These are phyloP conservation scores for Rauvolfia tetraphylla DNA, from an alignment of 257 asterid genomes.

Conservation along the genomic window DNA sequence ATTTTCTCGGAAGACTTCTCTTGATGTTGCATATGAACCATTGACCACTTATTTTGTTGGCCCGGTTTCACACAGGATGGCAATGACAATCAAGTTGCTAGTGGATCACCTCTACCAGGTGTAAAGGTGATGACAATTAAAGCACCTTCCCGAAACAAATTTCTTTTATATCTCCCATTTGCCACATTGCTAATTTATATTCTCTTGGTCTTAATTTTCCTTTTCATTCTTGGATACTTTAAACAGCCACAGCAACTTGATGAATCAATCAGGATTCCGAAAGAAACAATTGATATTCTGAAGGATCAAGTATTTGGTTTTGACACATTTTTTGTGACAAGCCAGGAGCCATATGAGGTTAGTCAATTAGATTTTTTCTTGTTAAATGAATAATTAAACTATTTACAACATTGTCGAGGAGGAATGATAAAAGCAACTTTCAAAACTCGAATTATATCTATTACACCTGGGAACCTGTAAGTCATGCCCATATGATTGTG, in stretches of 20 bases:
- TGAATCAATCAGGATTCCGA: constrained; percentile 72
- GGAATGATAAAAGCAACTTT: neutral
- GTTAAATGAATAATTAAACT: neutral
- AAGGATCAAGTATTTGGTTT: constrained; percentile 93
- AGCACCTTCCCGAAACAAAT: constrained; percentile 12
- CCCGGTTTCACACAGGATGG: constrained; percentile 36
- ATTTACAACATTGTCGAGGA: neutral
- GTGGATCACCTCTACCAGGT: constrained; percentile 98
- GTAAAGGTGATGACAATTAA: constrained; percentile 71
- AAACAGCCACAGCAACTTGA: constrained; percentile 66
- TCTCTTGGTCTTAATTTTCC: constrained; percentile 1
- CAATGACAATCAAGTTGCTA: constrained; percentile 48
- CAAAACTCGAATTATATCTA: neutral
- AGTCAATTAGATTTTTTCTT: constrained; percentile 29
- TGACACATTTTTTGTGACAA: constrained; percentile 89
- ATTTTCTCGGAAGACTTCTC: neutral
- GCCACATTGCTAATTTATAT: constrained; percentile 10
- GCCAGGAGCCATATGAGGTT: constrained; percentile 99
- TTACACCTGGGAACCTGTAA: neutral
- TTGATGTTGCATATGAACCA: neutral
- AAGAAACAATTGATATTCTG: constrained; percentile 78
- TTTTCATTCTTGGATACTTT: constrained; percentile 23
- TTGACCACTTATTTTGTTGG: constrained; percentile 25
- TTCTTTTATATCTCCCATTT: constrained; percentile 8
- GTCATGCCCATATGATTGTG: neutral